Conservation (phyloP, 768 basidiomycete genomes). For the Pisolithus orientalis region DNA sequence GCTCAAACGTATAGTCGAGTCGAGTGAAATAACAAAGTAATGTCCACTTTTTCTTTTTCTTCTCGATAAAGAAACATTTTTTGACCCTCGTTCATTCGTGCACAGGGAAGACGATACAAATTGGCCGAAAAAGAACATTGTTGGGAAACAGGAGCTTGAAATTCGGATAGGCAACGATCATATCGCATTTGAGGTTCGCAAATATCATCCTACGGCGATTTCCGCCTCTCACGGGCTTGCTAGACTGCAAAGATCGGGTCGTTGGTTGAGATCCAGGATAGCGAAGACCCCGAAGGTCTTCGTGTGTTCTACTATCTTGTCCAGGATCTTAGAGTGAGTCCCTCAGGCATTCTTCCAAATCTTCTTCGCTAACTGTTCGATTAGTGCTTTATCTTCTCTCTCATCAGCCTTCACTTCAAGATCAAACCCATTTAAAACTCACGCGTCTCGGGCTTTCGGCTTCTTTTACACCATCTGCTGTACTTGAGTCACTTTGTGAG, state of each 20-base stretch:
- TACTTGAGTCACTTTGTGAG: background rate
- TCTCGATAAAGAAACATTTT: too few relatives aligned
- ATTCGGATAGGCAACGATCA: conserved; percentile 92
- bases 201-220: background rate
- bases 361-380: background rate
- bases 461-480: background rate
- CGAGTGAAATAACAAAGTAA: conserved; percentile 93
- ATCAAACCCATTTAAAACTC: conserved; percentile 88
- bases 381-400: conserved; percentile 95
- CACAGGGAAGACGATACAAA: conserved; percentile 93
- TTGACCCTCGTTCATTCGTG: background rate
- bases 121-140: conserved; percentile 99
- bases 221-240: background rate
- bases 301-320: conserved; percentile 98
- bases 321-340: conserved; percentile 86
- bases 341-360: background rate
- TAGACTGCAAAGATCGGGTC: conserved; percentile 99
- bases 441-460: background rate
- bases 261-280: conserved; percentile 93
- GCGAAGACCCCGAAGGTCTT: conserved; percentile 94
- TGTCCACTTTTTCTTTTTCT: background rate
- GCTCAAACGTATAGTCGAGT: conserved; percentile 87
- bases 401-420: conserved; percentile 99
- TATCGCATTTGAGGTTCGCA: conserved; percentile 88
- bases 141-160: conserved; percentile 97